Base-by-base conservation (phyloP, 805 yeast species). In the Ogataea henricii region DNA sequence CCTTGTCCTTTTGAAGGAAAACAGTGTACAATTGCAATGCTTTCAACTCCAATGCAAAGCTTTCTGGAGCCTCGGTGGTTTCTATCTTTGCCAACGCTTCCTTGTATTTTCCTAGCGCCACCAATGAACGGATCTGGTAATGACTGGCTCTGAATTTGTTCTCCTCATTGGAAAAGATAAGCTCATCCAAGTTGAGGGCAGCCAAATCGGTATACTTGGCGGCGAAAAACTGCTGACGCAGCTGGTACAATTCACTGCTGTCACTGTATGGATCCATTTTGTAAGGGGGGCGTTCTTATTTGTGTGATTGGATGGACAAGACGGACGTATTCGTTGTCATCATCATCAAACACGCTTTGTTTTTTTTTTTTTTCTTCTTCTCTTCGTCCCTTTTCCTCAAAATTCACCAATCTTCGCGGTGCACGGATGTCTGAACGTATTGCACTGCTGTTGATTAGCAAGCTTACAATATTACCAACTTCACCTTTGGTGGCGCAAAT, bases 181-280 rank as follows among this genome's bases (percentile, higher is more conserved):
- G 50, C 37, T 61, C 65, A 7, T 56, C 56, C 8, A 63, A 29
- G 34, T 56, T 52, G 10, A 55, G 30, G 20, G 51, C 39, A 4
- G 49, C 51, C 20, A 59, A 32, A 17, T 59, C 61, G 4, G 43
- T 25, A 40, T 59, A 59, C 46, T 57, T 56, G 17, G 67, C 57
- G 26, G 62, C 50, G 35, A 57, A 53, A 67, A 60, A 37, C 59
- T 63, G 49, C 59, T 61, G 55, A 59, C 67, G 53, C 13, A 65
- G 47, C 9, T 62, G 61, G 42, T 62, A 65, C 14, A 69, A 56
- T 42, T 60, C 61, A 33, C 65, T 58, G 42, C 54, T 56, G 23
- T 62, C 66, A 37, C 59, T 53, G 44, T 49, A 57, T 14, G 59
- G 55, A 52, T 58, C 63, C 63, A 58, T 58, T 25, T 20, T 12